Conservation (phyloP, 805 yeast genomes). For the Pichia scutulata region DNA sequence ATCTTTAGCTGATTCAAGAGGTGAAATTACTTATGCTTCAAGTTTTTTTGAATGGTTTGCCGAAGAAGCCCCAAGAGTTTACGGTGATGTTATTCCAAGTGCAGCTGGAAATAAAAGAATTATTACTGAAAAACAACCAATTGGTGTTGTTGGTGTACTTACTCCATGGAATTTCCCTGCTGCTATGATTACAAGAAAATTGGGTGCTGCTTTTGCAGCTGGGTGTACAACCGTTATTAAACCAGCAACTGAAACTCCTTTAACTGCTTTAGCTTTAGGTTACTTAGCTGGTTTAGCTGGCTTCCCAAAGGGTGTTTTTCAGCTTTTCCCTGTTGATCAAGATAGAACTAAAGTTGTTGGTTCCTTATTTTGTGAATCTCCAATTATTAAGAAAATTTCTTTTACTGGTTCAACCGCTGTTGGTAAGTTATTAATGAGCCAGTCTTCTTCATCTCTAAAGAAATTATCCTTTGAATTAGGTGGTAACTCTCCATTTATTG, state of each 20-base stretch:
- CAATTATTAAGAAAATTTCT: slow-evolving; percentile 79
- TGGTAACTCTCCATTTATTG: slow-evolving; percentile 85
- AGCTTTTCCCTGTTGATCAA: slow-evolving; percentile 80
- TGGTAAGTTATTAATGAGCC: slow-evolving; percentile 64
- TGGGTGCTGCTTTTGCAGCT: slow-evolving; percentile 72
- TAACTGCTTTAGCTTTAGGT: slow-evolving; percentile 73
- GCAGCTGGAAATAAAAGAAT: slow-evolving; percentile 42
- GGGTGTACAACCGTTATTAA: slow-evolving; percentile 70
- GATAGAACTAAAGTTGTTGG: slow-evolving; percentile 56
- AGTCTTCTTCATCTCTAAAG: slow-evolving; percentile 65
- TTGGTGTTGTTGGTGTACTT: slow-evolving; percentile 78
- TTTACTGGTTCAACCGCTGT: slow-evolving; percentile 93
- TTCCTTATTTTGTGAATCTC: slow-evolving; percentile 68
- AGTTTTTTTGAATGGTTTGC: slow-evolving; percentile 82
- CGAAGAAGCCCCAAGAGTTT: slow-evolving; percentile 61
- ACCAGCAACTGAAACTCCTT: slow-evolving; percentile 74
- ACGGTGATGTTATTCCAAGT: slow-evolving; percentile 71
- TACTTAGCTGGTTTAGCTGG: slow-evolving; percentile 72
- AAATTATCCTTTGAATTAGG: slow-evolving; percentile 81
- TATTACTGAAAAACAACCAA: slow-evolving; percentile 64
- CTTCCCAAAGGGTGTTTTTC: slow-evolving; percentile 84
- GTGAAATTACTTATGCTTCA: slow-evolving; percentile 57
- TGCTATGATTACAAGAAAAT: slow-evolving; percentile 73
- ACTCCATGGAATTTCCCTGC: slow-evolving; percentile 85
- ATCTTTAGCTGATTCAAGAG: slow-evolving; percentile 54